Percentiles rank a stretch among this genome's conserved stretches.
Evolutionary conservation across 148 eudicot species (phyloP).

Genomic region (Persicaria tinctoria): DNA sequence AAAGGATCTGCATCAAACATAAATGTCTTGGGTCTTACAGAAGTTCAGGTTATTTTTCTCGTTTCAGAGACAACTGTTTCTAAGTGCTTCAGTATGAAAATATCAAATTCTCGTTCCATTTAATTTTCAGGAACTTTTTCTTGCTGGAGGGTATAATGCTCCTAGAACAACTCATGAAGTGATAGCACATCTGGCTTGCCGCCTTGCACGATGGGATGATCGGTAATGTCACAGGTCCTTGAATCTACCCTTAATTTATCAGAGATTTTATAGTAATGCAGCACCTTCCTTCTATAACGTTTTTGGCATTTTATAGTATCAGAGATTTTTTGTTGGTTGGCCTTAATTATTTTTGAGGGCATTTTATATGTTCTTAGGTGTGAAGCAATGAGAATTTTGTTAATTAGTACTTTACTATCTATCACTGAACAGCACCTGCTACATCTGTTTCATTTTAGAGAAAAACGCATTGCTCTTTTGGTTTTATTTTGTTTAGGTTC

Average conservation of each 20-base stretch:
- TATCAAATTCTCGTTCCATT: conserved; percentile 9
- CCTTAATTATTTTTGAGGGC: no score
- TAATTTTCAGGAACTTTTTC: conserved; percentile 56
- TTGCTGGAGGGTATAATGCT: conserved; percentile 67
- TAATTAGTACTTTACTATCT: neutral
- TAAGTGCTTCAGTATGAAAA: neutral
- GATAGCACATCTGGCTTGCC: conserved; percentile 64
- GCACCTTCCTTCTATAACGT: neutral
- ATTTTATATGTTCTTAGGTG: no score
- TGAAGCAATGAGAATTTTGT: neutral
- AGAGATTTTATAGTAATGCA: neutral
- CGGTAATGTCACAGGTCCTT: conserved; percentile 33
- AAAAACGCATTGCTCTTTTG: neutral
- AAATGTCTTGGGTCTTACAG: conserved; percentile 83
- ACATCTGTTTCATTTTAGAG: neutral
- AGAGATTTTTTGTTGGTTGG: neutral
- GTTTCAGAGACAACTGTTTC: neutral
- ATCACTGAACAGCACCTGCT: neutral
- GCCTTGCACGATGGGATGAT: conserved; percentile 96
- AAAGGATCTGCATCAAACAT: conserved; percentile 66
- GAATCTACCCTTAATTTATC: neutral
- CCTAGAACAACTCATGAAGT: conserved; percentile 73
- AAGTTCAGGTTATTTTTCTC: conserved; percentile 55
- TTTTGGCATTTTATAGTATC: no score
- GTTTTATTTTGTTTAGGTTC: neutral